phyloP scores from a whole-genome alignment of 768 basidiomycete species.

The Lactarius sanguifluus region DNA sequence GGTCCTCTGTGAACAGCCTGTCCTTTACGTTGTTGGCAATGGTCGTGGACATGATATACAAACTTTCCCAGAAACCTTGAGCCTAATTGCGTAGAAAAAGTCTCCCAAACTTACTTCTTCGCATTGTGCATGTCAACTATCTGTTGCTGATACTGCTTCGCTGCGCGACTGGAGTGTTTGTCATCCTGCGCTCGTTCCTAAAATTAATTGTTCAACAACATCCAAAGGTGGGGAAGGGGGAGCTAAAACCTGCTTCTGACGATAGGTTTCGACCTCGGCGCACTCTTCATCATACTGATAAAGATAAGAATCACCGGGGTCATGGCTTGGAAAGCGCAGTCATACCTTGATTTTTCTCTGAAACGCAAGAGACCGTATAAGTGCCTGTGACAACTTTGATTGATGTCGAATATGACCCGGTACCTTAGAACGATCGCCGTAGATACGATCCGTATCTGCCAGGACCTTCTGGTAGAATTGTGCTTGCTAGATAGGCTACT shows the following conservation, averaged over 20 bases:
- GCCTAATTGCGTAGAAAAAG: conserved; percentile 10
- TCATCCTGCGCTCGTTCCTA: conserved; percentile 72
- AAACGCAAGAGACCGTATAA: conserved; percentile 33
- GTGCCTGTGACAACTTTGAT: neutral
- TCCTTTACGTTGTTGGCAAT: conserved; percentile 68
- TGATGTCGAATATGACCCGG: conserved; percentile 21
- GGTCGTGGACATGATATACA: conserved; percentile 68
- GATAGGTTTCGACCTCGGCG: conserved; percentile 63
- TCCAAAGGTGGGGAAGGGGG: conserved; percentile 13
- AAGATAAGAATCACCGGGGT: conserved; percentile 14
- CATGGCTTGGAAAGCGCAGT: conserved; percentile 7
- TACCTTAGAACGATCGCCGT: conserved; percentile 71
- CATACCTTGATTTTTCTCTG: conserved; percentile 66
- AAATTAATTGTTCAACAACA: conserved; percentile 12
- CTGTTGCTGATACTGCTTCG: conserved; percentile 75
- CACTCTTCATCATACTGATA: conserved; percentile 79
- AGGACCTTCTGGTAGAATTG: conserved; percentile 70
- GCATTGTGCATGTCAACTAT: conserved; percentile 73
- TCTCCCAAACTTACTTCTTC: conserved; percentile 60
- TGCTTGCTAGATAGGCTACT: conserved; percentile 50
- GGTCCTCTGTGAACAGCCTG: conserved; percentile 67
- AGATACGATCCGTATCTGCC: conserved; percentile 65
- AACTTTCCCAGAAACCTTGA: conserved; percentile 40
- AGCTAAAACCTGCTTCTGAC: conserved; percentile 71
- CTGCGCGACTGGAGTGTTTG: conserved; percentile 69